Evolutionary conservation across 345 rosid species (phyloP).

Genomic region (Lepidium aucheri): DNA sequence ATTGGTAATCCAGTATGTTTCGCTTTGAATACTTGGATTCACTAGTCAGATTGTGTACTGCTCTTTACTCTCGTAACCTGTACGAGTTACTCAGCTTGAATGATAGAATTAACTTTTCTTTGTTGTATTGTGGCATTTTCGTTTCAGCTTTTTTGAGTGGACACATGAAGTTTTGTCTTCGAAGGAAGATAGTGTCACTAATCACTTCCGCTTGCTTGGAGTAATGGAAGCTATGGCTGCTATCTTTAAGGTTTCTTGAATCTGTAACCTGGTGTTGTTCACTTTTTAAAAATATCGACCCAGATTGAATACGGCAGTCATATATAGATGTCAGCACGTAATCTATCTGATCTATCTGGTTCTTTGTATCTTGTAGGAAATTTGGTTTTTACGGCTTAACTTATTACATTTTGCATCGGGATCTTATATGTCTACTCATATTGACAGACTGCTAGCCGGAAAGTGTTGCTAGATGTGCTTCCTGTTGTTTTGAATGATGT

Average conservation of each 20-base stretch:
- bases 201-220: constrained; percentile 70
- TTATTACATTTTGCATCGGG: background rate
- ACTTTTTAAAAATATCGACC: background rate
- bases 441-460: constrained; percentile 70
- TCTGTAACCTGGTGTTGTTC: background rate
- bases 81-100: background rate
- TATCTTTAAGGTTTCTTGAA: constrained; percentile 64
- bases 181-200: constrained; percentile 39
- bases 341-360: background rate
- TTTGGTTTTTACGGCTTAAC: background rate
- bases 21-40: background rate
- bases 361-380: background rate
- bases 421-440: constrained; percentile 20
- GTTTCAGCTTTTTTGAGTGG: constrained; percentile 71
- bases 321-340: background rate
- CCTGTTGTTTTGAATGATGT: constrained; percentile 53
- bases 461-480: constrained; percentile 51
- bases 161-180: constrained; percentile 59
- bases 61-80: background rate
- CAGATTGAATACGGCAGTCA: background rate
- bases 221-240: constrained; percentile 81
- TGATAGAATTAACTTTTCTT: background rate
- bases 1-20: background rate
- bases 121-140: constrained; percentile 1
- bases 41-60: background rate